These are phyloP conservation scores for Glebionis coronaria DNA, from an alignment of 129 eudicot genomes.

Conservation along the genomic window DNA sequence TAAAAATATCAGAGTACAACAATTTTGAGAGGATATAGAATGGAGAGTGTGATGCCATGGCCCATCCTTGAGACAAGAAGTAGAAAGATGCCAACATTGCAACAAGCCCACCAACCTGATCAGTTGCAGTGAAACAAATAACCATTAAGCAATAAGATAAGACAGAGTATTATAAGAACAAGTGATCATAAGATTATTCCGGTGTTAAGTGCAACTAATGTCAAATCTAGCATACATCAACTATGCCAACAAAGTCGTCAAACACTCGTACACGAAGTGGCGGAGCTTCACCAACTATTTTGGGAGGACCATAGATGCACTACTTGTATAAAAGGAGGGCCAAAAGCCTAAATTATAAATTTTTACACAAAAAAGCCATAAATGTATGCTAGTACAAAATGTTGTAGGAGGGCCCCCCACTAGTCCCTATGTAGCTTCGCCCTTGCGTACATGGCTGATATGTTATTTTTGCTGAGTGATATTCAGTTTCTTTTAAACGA, in stretches of 20 bases:
- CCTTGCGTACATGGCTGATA: slow-evolving; percentile 1
- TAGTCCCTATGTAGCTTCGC: too few species aligned
- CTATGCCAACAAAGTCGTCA: slow-evolving; percentile 4
- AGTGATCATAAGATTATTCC: not conserved
- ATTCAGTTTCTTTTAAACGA: not conserved
- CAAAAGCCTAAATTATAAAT: too few species aligned
- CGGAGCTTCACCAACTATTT: too few species aligned
- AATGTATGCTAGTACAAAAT: too few species aligned
- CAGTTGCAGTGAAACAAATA: slow-evolving; percentile 1
- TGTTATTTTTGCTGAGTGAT: not conserved
- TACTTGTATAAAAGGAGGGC: too few species aligned
- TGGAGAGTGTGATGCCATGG: slow-evolving; percentile 74
- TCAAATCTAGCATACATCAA: slow-evolving; percentile 4
- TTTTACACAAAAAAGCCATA: too few species aligned
- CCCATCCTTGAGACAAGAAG: slow-evolving; percentile 97
- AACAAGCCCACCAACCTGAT: slow-evolving; percentile 83
- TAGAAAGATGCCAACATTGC: slow-evolving; percentile 90
- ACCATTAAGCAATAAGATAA: slow-evolving; percentile 6
- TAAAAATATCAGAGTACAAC: not conserved
- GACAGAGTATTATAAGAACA: not conserved
- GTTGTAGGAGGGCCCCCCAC: too few species aligned
- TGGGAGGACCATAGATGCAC: too few species aligned
- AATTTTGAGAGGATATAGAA: slow-evolving; percentile 63
- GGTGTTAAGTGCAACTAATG: not conserved
- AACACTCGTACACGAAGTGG: slow-evolving; percentile 8